Evolutionary conservation across 208 protist species (phyloP), one percentile per base, ranked within the genome.

Genomic region (Plasmodiophora brassicae): DNA sequence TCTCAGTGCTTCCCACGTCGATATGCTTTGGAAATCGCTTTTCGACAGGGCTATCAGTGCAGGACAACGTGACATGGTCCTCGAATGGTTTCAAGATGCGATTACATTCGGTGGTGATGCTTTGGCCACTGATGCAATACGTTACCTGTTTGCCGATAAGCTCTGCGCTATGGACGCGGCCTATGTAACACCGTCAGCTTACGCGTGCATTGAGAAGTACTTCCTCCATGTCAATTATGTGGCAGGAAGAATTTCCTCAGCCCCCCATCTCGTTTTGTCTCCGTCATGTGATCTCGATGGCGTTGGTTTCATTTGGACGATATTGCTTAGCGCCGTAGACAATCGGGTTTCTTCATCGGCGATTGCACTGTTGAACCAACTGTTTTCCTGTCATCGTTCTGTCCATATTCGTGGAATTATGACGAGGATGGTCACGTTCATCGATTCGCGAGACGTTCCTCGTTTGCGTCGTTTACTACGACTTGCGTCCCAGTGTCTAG

Each of bases 141-240:
- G 20, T 78, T 38, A 78, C 65, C n/a, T 78, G 20, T 78, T 78
- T 32, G 41, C n/a, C 20, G 5, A 5, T 32, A 78, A 78, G 65
- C 65, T 78, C 10, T 78, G 65, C 65, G 32, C 65, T 5, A 14
- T 78, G n/a, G 20, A 5, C 32, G 10, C 65, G 20, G 32, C 14
- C 20, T 5, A 5, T 14, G 5, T 78, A 5, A 36, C 65, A n/a
- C 14, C 32, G 41, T n/a, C 65, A 14, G 65, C 65, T 38, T 78
- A 78, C 41, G 65, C 65, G n/a, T 78, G 65, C 65, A 78, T 78
- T 78, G 65, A 78, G n/a, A n/a, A 32, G 10, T 78, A 78, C 65
- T 78, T 78, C n/a, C n/a, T 78, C 65, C 5, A 5, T 5, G 65
- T 78, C 14, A 78, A 78, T 78, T 78, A n/a, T 5, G 5, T 38